Conservation (phyloP, 1,139 yeast species). For the Zygoascus hellenicus region DNA sequence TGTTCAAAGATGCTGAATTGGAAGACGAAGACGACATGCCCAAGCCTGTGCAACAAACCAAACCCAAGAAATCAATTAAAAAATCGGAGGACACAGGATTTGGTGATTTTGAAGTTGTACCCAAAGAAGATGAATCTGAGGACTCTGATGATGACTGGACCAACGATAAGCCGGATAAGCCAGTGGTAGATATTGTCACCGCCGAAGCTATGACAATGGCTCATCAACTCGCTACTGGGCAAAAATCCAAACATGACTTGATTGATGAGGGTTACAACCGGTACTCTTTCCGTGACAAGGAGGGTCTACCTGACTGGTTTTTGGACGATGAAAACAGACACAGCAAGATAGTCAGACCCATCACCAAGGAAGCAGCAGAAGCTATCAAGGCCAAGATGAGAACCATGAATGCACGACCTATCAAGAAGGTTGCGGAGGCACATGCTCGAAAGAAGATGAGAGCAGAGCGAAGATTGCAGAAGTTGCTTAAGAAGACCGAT, state of each 20-base stretch:
- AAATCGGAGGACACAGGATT: conserved; percentile 25
- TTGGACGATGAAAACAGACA: conserved; percentile 84
- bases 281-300: conserved; percentile 85
- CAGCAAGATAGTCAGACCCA: conserved; percentile 81
- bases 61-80: conserved; percentile 6
- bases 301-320: conserved; percentile 94
- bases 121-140: conserved; percentile 25
- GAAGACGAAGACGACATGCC: conserved; percentile 27
- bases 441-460: conserved; percentile 95
- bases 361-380: conserved; percentile 92
- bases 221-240: conserved; percentile 89
- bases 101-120: conserved; percentile 26
- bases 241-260: conserved; percentile 73
- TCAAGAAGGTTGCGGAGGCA: conserved; percentile 95
- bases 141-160: conserved; percentile 29
- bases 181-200: conserved; percentile 68
- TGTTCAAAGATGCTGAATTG: conserved; percentile 59
- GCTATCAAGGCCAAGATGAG: conserved; percentile 87
- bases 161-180: conserved; percentile 33
- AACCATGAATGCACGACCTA: conserved; percentile 93
- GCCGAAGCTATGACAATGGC: conserved; percentile 98
- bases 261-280: conserved; percentile 88
- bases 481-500: conserved; percentile 90
- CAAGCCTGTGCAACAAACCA: conserved; percentile 5
- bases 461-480: conserved; percentile 82